Evolutionary conservation across 75 land plant genomes (phyloP), one percentile per base, ranked within the genome.

Genomic region (Chamaecyparis obtusa): DNA sequence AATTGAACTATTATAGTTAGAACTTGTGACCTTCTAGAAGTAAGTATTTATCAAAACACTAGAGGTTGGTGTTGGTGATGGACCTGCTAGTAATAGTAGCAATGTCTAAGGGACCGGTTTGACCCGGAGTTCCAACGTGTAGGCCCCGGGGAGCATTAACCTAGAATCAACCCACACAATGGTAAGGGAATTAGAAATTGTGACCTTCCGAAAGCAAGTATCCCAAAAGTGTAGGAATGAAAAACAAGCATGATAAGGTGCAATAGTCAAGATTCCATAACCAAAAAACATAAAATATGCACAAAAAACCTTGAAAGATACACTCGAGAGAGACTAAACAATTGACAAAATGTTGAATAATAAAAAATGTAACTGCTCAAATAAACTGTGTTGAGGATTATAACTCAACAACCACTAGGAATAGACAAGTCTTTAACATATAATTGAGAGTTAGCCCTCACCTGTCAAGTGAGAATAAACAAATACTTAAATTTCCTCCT

Each of bases 201-300:
- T 85, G 85, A 98, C 99, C 99, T 94, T 83, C 95, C 97, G 85
- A n/a, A n/a, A n/a, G n/a, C n/a, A n/a, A n/a, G n/a, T n/a, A n/a
- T n/a, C n/a, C n/a, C 14, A n/a, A 81, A 24, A 44, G 32, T 81
- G 48, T 1, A 41, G 83, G 5, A 81, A 46, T 30, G 13, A n/a
- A 39, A 51, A 81, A 13, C 51, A 81, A 46, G 49, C 30, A 27
- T 10, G 30, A 46, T 27, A 81, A 81, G 32, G 46, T 81, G 32
- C 54, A 46, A 49, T 51, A 46, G 48, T n/a, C 27, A 81, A 44
- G n/a, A 24, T 46, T 46, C 8, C 46, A 44, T 11, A n/a, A 46
- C 54, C 83, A 81, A 81, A 32, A 41, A 39, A 21, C 87, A 51
- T 81, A 44, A 44, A 81, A 10, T 27, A 24, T 81, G 10, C 3